These are phyloP conservation scores for Pulicaria dysenterica DNA, from an alignment of 129 eudicot species.

Conservation along the genomic window DNA sequence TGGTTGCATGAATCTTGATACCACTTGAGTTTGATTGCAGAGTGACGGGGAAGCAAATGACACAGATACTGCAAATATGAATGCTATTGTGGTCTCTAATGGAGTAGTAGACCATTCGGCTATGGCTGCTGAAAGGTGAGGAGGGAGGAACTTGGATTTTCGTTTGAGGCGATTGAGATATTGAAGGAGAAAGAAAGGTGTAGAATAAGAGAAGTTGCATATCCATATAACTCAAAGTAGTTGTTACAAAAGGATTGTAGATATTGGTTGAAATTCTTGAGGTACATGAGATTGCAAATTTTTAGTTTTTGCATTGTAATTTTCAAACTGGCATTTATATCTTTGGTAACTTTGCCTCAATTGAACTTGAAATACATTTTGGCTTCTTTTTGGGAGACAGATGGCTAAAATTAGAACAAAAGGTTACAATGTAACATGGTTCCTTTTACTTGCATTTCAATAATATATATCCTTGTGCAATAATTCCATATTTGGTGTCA, in stretches of 20 bases:
- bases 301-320: too few relatives aligned
- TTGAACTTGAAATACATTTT: too few relatives aligned
- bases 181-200: conserved; percentile 20
- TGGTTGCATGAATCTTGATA: background rate
- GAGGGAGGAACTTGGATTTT: conserved; percentile 3
- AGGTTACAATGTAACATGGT: too few relatives aligned
- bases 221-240: conserved; percentile 28
- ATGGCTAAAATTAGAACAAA: too few relatives aligned
- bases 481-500: too few relatives aligned
- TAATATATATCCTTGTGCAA: too few relatives aligned
- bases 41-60: conserved; percentile 56
- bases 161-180: conserved; percentile 21
- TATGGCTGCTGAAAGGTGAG: conserved; percentile 35
- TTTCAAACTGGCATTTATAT: too few relatives aligned
- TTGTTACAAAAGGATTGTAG: conserved; percentile 46
- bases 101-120: conserved; percentile 47
- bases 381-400: too few relatives aligned
- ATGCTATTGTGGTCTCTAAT: conserved; percentile 41
- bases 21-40: conserved; percentile 36
- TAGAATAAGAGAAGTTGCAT: conserved; percentile 40
- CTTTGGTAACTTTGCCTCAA: too few relatives aligned
- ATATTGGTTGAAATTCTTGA: conserved; percentile 37
- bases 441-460: too few relatives aligned
- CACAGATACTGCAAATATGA: conserved; percentile 40
- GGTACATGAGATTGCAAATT: background rate